Evolutionary conservation across 2,329 filamentous ascomycete genomes (phyloP).

Genomic region (Aspergillus fumigatiaffinis): DNA sequence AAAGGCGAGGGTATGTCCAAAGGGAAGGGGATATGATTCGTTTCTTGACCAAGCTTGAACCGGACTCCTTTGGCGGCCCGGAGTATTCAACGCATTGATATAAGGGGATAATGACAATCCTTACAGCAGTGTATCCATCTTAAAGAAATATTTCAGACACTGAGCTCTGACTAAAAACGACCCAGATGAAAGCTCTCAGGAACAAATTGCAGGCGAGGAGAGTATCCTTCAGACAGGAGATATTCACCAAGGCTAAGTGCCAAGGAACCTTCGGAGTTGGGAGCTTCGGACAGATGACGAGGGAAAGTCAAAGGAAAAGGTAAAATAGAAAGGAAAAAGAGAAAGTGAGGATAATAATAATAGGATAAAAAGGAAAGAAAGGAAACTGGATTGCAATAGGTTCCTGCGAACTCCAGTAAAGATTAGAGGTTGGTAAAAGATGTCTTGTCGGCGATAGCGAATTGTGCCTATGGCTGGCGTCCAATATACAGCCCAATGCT

Average conservation of each 20-base stretch:
- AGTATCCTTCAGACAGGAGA: background rate
- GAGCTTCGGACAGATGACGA: background rate
- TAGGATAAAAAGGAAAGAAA: background rate
- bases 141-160: slow-evolving; percentile 3
- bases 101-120: slow-evolving; percentile 8
- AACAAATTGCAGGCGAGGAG: background rate
- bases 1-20: background rate
- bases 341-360: background rate
- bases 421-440: background rate
- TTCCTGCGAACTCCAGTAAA: background rate
- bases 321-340: background rate
- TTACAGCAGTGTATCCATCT: slow-evolving; percentile 50
- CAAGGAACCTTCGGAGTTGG: background rate
- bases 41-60: background rate
- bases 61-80: background rate
- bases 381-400: background rate
- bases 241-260: background rate
- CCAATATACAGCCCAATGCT: background rate
- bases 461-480: background rate
- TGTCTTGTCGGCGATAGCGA: background rate
- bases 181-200: background rate
- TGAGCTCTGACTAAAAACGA: slow-evolving; percentile 1
- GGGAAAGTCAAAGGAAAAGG: background rate
- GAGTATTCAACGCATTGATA: background rate
- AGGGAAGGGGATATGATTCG: background rate